A percentile compares a stretch with the other conserved stretches of the same genome.
phyloP scores from a whole-genome alignment of 1,139 yeast genomes.

The Saccharomyces hybrid region DNA sequence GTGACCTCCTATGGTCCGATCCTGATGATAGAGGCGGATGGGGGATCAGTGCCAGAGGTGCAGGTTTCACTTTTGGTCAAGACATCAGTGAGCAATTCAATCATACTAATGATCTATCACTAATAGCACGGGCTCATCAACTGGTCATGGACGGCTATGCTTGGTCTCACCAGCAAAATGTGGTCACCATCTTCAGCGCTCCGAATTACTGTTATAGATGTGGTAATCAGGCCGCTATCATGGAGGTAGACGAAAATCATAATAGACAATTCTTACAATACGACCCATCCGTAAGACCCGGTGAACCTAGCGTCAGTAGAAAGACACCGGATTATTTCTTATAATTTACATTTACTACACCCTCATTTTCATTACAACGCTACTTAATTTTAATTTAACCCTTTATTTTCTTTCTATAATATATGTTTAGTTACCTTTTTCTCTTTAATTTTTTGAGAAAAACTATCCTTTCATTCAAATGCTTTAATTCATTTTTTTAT shows the following conservation, averaged over 20 bases:
- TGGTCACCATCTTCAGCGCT: conserved; percentile 93
- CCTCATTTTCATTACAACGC: neutral
- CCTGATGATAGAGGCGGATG: conserved; percentile 90
- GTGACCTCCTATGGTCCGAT: conserved; percentile 89
- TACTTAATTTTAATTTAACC: neutral
- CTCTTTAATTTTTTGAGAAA: neutral
- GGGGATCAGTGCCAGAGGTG: conserved; percentile 93
- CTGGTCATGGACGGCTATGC: conserved; percentile 89
- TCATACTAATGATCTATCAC: conserved; percentile 62
- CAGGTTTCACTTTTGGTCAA: conserved; percentile 88
- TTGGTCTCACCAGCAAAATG: conserved; percentile 73
- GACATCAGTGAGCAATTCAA: conserved; percentile 76
- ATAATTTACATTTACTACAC: conserved; percentile 25
- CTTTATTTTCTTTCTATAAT: neutral
- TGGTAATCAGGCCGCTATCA: conserved; percentile 97
- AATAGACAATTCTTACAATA: conserved; percentile 85
- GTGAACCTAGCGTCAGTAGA: conserved; percentile 91
- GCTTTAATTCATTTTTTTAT: neutral
- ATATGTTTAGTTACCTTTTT: neutral
- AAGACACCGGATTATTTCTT: conserved; percentile 92
- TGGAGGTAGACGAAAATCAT: conserved; percentile 94
- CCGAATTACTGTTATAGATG: conserved; percentile 96
- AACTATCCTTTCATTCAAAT: neutral
- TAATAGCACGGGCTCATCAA: conserved; percentile 91
- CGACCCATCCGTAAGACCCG: conserved; percentile 91